Conservation (phyloP, 352 stramenopile species). For the Pythium brassicae region DNA sequence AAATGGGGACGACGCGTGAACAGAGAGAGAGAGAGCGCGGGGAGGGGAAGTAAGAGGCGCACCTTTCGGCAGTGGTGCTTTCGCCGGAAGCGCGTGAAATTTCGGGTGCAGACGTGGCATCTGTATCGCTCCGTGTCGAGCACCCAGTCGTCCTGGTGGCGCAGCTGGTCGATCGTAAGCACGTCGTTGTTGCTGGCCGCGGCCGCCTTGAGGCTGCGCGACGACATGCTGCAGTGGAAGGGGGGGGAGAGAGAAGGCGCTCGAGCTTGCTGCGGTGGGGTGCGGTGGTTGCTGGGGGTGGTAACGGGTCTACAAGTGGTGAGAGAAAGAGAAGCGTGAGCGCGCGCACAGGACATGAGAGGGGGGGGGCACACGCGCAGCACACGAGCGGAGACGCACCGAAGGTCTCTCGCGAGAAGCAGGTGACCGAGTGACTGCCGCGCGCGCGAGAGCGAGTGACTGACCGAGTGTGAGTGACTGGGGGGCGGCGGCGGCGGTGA, state of each 20-base stretch:
- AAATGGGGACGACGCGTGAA: no score
- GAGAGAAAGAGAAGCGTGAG: no score
- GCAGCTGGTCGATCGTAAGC: constrained; percentile 85
- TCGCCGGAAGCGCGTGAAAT: constrained; percentile 86
- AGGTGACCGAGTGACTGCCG: constrained; percentile 1
- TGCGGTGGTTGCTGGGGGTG: not conserved
- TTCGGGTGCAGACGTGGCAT: constrained; percentile 86
- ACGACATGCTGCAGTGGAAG: constrained; percentile 42
- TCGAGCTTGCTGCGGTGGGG: not conserved
- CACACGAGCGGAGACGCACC: no score
- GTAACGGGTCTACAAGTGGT: no score
- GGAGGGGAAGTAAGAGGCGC: not conserved
- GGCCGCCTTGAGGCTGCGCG: constrained; percentile 63
- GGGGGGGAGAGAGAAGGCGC: no score
- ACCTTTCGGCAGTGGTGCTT: constrained; percentile 89
- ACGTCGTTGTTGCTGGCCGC: constrained; percentile 80
- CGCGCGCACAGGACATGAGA: no score
- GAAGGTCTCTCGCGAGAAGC: constrained; percentile 1
- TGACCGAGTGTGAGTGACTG: constrained; percentile 5
- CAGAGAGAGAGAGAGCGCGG: no score
- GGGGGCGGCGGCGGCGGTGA: constrained; percentile 1
- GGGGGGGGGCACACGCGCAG: no score
- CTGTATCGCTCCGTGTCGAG: constrained; percentile 84
- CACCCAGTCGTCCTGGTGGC: constrained; percentile 87
- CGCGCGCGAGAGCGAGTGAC: constrained; percentile 1